Conservation (phyloP, 1,139 yeast genomes). For the Hanseniaspora sp. region DNA sequence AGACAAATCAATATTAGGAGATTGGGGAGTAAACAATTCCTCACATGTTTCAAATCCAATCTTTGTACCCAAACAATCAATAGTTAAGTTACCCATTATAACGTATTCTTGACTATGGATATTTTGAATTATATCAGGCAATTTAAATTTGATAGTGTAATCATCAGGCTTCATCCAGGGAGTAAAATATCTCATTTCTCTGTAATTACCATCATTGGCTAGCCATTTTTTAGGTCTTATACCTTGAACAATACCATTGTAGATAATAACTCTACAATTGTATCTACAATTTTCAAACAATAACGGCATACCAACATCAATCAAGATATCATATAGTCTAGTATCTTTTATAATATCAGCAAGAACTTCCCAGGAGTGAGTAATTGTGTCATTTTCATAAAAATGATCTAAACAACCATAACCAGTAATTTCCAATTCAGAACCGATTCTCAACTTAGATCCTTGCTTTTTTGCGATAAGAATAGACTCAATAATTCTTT, state of each 20-base stretch:
- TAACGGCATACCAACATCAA: constrained; percentile 93
- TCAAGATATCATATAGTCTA: constrained; percentile 60
- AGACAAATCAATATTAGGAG: constrained; percentile 87
- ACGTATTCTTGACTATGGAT: constrained; percentile 57
- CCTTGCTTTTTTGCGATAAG: constrained; percentile 60
- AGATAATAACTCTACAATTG: constrained; percentile 78
- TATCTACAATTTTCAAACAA: constrained; percentile 77
- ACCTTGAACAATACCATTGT: constrained; percentile 64
- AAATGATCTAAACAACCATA: constrained; percentile 95
- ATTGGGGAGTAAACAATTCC: constrained; percentile 88
- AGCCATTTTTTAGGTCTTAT: constrained; percentile 87
- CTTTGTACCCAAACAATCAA: constrained; percentile 72
- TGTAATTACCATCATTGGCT: constrained; percentile 94
- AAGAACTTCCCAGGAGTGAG: constrained; percentile 92
- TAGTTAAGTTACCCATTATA: constrained; percentile 79
- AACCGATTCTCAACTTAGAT: constrained; percentile 85
- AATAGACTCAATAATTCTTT: constrained; percentile 75
- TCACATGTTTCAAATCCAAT: constrained; percentile 97
- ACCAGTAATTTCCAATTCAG: constrained; percentile 89
- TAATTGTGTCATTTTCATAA: constrained; percentile 73
- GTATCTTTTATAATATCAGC: constrained; percentile 56
- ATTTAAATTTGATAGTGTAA: constrained; percentile 44
- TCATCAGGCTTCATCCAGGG: constrained; percentile 67
- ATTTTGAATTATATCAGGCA: constrained; percentile 58
- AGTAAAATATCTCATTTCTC: constrained; percentile 94